These are phyloP conservation scores for Phaeosphaeriaceae sp. DNA, from an alignment of 2,329 filamentous ascomycete species.

Conservation along the genomic window DNA sequence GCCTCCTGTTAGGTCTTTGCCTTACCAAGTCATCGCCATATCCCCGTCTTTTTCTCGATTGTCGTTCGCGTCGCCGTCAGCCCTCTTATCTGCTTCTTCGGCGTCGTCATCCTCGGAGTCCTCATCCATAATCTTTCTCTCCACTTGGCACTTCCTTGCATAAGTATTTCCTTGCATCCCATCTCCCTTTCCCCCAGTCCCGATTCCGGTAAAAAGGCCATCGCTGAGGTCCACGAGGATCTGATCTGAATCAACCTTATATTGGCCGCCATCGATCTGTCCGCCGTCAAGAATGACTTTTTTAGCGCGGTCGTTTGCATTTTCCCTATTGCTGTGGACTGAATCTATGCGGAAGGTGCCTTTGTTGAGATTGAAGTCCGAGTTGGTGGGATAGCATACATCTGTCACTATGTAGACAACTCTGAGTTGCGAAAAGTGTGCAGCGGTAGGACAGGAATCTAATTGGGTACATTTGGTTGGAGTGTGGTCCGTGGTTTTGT, in stretches of 20 bases:
- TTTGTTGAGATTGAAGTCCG: slow-evolving; percentile 23
- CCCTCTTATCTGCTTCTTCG: not conserved
- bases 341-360: slow-evolving; percentile 26
- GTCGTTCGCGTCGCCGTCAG: not conserved
- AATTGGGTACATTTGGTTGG: slow-evolving; percentile 1
- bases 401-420: slow-evolving; percentile 32
- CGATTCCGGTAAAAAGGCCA: slow-evolving; percentile 31
- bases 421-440: too few species aligned
- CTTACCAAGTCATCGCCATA: not conserved
- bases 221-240: slow-evolving; percentile 29
- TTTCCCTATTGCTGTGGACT: slow-evolving; percentile 23
- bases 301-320: slow-evolving; percentile 29
- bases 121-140: slow-evolving; percentile 30
- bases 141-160: slow-evolving; percentile 32
- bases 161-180: slow-evolving; percentile 16
- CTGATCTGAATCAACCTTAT: slow-evolving; percentile 29
- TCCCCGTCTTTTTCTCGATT: not conserved
- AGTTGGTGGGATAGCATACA: slow-evolving; percentile 22
- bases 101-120: slow-evolving; percentile 24
- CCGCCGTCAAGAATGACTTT: slow-evolving; percentile 27
- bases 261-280: slow-evolving; percentile 13
- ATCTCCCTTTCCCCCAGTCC: slow-evolving; percentile 21
- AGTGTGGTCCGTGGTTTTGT: not conserved
- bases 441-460: too few species aligned
- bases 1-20: too few species aligned